These are phyloP conservation scores for Cercophora samala DNA, from an alignment of 495 filamentous ascomycete species.

Conservation along the genomic window DNA sequence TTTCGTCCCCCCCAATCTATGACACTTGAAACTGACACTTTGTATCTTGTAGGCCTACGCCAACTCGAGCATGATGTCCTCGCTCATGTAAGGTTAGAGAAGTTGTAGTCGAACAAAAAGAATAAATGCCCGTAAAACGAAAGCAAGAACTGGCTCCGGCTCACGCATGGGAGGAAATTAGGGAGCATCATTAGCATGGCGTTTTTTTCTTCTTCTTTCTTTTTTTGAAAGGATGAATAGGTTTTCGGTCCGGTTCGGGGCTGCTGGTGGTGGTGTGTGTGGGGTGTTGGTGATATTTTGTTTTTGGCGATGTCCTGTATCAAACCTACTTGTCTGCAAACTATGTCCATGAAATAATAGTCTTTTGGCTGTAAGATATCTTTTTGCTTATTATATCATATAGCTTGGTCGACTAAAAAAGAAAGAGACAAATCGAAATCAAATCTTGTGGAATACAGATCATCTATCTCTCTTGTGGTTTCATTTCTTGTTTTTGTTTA, in stretches of 20 bases:
- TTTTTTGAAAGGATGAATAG: too few relatives aligned
- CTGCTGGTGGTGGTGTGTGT: not conserved
- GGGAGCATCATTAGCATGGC: not conserved
- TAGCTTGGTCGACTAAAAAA: not conserved
- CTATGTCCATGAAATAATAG: too few relatives aligned
- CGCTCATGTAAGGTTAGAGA: constrained; percentile 42
- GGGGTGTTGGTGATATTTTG: not conserved
- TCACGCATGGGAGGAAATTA: not conserved
- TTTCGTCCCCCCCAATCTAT: not conserved
- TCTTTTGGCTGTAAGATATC: too few relatives aligned
- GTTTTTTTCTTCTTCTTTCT: too few relatives aligned
- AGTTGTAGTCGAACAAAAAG: not conserved
- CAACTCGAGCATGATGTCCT: constrained; percentile 71
- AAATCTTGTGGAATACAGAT: not conserved
- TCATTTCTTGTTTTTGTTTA: too few relatives aligned
- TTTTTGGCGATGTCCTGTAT: too few relatives aligned
- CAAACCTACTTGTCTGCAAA: too few relatives aligned
- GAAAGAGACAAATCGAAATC: not conserved
- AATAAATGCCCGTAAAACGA: not conserved
- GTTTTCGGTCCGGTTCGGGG: too few relatives aligned
- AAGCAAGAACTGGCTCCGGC: not conserved
- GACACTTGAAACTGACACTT: constrained; percentile 5
- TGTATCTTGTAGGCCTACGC: constrained; percentile 62
- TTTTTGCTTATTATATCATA: not conserved
- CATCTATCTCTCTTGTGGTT: too few relatives aligned